A percentile compares a stretch with the other conserved stretches of the same genome.
phyloP scores from a whole-genome alignment of 2,329 filamentous ascomycete species.

The Exophiala oligosperma region DNA sequence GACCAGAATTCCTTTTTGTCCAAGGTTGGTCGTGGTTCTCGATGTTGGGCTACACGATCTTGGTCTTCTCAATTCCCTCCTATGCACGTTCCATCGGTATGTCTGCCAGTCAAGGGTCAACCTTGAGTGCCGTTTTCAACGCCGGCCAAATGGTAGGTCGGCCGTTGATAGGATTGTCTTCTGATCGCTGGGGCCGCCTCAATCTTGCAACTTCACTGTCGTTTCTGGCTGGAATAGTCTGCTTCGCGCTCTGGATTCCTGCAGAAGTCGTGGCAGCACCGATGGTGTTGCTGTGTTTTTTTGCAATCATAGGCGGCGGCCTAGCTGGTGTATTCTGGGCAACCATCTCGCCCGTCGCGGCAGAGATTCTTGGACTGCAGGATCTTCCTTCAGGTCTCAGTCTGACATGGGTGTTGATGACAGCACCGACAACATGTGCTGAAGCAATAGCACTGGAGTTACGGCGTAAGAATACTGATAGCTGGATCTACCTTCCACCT shows the following conservation, averaged over 20 bases:
- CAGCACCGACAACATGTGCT: slow-evolving; percentile 49
- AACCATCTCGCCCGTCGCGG: slow-evolving; percentile 59
- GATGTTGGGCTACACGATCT: slow-evolving; percentile 65
- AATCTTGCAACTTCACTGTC: slow-evolving; percentile 62
- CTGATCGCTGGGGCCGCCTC: slow-evolving; percentile 60
- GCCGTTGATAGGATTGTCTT: slow-evolving; percentile 63
- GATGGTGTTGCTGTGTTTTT: slow-evolving; percentile 57
- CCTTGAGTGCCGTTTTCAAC: slow-evolving; percentile 64
- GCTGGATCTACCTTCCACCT: slow-evolving; percentile 39
- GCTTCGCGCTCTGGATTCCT: slow-evolving; percentile 62
- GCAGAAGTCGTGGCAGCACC: slow-evolving; percentile 51
- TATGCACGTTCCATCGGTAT: slow-evolving; percentile 63
- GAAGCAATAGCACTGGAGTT: slow-evolving; percentile 63
- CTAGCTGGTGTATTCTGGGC: slow-evolving; percentile 63
- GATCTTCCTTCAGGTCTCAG: slow-evolving; percentile 58
- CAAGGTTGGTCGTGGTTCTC: slow-evolving; percentile 60
- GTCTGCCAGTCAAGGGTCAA: slow-evolving; percentile 58
- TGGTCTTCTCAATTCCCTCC: slow-evolving; percentile 64
- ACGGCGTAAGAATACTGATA: slow-evolving; percentile 38
- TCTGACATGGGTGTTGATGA: slow-evolving; percentile 60
- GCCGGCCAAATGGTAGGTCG: slow-evolving; percentile 59
- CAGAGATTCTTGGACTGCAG: slow-evolving; percentile 61
- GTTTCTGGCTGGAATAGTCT: slow-evolving; percentile 57
- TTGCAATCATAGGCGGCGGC: slow-evolving; percentile 58
- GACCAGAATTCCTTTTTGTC: slow-evolving; percentile 58